Evolutionary conservation across 106 monocot species (phyloP), one percentile per base, ranked within the genome.

Genomic region (Platanthera guangdongensis): DNA sequence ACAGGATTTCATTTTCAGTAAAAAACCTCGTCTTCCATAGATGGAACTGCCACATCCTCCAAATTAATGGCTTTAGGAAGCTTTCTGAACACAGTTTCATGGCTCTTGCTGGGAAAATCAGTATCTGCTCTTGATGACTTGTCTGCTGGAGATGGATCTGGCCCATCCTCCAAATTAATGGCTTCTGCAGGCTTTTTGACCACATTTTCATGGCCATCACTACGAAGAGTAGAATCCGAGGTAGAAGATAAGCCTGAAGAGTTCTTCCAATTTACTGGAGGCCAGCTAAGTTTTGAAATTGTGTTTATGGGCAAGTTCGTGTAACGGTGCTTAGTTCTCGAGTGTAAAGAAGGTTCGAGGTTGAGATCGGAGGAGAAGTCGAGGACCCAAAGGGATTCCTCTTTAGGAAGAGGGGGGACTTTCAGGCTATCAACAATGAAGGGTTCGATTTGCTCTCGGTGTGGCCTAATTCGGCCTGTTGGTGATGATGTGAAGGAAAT

Each of bases 401-500:
- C 82, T 50, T 67, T 73, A 63, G 88, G 85, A 82, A 88, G 88
- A n/a, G 60, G 19, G 39, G 80, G 84, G 30, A 88, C 72, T 13
- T 88, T 64, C 57, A 80, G 82, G 14, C 57, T 83, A 65, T 83
- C 80, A 11, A 80, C 30, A 18, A 88, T 73, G 28, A 85, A 88
- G 47, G 74, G 71, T 48, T 88, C 88, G 50, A 82, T 72, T 68
- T 88, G 77, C 6, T 80, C 45, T 57, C 78, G 13, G 54, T 80
- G 30, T 59, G 76, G n/a, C 83, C 80, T 25, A 82, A 82, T 50
- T 85, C 80, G 2, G 39, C 39, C 39, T 39, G 39, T 19, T 78
- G 18, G 75, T 72, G 51, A 85, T 81, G 57, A 83, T 88, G 51
- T 88, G 82, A 78, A 88, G 88, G 73, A 88, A 88, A 74, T 88